Evolutionary conservation across 148 eudicot genomes (phyloP), one percentile per base, ranked within the genome.

Genomic region (Dianthus caryophyllus): DNA sequence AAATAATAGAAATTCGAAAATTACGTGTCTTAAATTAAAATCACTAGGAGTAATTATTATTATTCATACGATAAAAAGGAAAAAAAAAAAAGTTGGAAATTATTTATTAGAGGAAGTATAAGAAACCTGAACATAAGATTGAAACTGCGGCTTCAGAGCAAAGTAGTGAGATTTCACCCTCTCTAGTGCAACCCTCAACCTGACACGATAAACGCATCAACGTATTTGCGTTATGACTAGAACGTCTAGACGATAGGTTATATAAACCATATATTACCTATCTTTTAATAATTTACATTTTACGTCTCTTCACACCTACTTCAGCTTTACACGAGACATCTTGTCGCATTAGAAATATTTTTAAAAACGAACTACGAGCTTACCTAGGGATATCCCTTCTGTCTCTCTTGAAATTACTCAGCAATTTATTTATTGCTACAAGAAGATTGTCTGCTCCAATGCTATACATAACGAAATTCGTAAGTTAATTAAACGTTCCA

Each of bases 121-220:
- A 50, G 47, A 5, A 25, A 66, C 76, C 76, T 66, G 60, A 18
- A 15, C 71, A 59, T 73, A 73, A 16, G 71, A 58, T 41, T 33
- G 50, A 24, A 73, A 52, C 25, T 66, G 39, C 2, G 6, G 0
- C 51, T 38, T 73, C n/a, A 66, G 58, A 31, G 49, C 15, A 39
- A 27, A 36, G 20, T 73, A 60, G 29, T 16, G 66, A 18, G 33
- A 57, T 18, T 24, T 66, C 0, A 66, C 64, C 52, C 29, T 66
- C 5, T 18, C 15, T 15, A 36, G 68, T 16, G 57, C 71, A 26
- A 49, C 71, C 21, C 61, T 6, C 20, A 72, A 33, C 75, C 75
- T 65, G 41, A 39, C 38, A 65, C n/a, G n/a, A 55, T 47, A 27
- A 25, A 18, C 6, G 12, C 44, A 5, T 41, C 12, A 41, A 41